Evolutionary conservation across 208 protist species (phyloP).

Genomic region (Wallacemonas sp.): DNA sequence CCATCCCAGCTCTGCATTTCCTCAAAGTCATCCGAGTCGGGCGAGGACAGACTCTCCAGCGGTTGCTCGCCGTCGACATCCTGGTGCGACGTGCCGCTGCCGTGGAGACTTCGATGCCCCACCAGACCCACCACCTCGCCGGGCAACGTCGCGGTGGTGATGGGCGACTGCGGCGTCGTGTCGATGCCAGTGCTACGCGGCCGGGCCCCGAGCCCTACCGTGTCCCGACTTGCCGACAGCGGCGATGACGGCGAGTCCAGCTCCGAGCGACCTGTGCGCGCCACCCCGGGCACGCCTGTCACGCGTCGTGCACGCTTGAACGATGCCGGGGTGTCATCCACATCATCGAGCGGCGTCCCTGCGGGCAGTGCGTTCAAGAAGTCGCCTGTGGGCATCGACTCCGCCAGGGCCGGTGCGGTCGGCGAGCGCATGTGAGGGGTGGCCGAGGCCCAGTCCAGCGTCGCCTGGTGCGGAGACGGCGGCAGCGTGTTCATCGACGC

Average conservation of each 20-base stretch:
- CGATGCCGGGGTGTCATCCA: too few species aligned
- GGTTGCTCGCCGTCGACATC: background rate
- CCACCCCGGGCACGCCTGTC: too few species aligned
- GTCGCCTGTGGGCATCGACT: too few species aligned
- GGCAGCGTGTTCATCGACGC: slow-evolving; percentile 7
- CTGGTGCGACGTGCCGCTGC: background rate
- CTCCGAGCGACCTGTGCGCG: background rate
- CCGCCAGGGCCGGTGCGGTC: background rate
- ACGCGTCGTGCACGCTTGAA: too few species aligned
- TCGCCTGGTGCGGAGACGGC: background rate
- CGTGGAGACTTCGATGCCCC: too few species aligned
- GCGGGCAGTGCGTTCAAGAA: too few species aligned
- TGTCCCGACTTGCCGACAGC: background rate
- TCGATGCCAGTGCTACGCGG: background rate
- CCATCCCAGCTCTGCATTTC: background rate
- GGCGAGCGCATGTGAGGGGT: background rate
- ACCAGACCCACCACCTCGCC: too few species aligned
- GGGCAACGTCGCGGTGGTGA: background rate
- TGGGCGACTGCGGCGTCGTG: background rate
- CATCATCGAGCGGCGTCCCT: too few species aligned
- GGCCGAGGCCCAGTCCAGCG: background rate
- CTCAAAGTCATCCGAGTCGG: background rate
- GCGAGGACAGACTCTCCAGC: background rate
- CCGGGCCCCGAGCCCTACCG: too few species aligned
- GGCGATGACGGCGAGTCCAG: background rate